A percentile compares a stretch with the other conserved stretches of the same genome.
Conservation (phyloP, 352 stramenopile species). For the Phytophthora foliorum region DNA sequence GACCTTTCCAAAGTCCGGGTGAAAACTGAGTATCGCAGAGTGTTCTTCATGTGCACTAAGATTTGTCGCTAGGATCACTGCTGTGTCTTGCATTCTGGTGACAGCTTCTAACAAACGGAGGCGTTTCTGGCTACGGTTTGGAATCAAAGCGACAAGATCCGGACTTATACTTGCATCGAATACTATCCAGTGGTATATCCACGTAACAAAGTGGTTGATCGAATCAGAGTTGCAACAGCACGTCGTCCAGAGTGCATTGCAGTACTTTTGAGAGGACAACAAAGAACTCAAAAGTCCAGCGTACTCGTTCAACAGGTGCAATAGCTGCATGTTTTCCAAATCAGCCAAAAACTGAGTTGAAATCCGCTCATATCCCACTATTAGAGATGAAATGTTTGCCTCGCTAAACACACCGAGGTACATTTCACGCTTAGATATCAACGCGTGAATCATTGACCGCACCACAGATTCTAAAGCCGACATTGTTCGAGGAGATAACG, state of each 20-base stretch:
- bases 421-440: not conserved
- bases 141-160: not conserved
- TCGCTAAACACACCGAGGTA: constrained; percentile 2
- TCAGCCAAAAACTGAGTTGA: constrained; percentile 10
- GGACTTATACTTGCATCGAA: constrained; percentile 11
- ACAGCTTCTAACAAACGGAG: constrained; percentile 2
- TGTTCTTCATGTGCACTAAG: constrained; percentile 15
- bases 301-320: constrained; percentile 16
- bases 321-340: constrained; percentile 3
- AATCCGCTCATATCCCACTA: constrained; percentile 11
- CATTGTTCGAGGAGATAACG: not conserved
- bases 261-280: not conserved
- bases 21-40: constrained; percentile 8
- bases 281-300: constrained; percentile 4
- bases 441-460: constrained; percentile 5
- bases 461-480: constrained; percentile 13
- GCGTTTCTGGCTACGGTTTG: constrained; percentile 5
- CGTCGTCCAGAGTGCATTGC: constrained; percentile 7
- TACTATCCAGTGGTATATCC: constrained; percentile 20
- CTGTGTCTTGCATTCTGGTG: not conserved
- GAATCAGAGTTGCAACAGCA: not conserved
- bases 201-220: constrained; percentile 8
- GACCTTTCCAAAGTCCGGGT: constrained; percentile 11
- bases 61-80: constrained; percentile 1
- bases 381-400: not conserved